These are phyloP conservation scores for Neocallimastix lanati DNA, from an alignment of 192 early-diverging fungal species.

Conservation along the genomic window DNA sequence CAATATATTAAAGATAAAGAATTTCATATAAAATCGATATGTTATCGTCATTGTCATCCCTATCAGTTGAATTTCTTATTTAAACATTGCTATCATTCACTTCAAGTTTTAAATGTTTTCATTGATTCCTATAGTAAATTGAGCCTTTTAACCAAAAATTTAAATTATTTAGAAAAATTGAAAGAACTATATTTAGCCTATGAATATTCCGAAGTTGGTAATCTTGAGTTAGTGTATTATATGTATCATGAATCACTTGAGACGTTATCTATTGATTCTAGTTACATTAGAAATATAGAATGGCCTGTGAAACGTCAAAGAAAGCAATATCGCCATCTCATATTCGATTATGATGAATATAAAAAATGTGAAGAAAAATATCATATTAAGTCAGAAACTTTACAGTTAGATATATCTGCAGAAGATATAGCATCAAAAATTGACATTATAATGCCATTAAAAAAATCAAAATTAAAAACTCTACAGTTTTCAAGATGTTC, in stretches of 20 bases:
- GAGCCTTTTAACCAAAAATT: background rate
- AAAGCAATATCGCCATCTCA: background rate
- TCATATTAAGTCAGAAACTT: background rate
- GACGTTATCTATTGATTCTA: background rate
- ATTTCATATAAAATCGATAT: background rate
- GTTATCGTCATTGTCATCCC: background rate
- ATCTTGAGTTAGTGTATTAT: background rate
- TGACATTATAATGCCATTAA: background rate
- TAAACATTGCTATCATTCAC: background rate
- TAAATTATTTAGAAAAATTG: background rate
- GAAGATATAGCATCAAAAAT: background rate
- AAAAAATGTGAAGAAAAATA: background rate
- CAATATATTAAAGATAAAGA: background rate
- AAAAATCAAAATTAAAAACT: background rate
- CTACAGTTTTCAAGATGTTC: background rate
- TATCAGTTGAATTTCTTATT: background rate
- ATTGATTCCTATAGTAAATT: background rate
- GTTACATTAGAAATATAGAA: background rate
- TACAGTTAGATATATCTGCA: background rate
- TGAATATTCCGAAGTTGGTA: background rate
- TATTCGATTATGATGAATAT: background rate
- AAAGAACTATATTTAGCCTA: background rate
- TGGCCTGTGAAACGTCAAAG: background rate
- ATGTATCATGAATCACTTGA: background rate
- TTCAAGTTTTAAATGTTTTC: background rate